Evolutionary conservation across 305 asterid species (phyloP).

Genomic region (Andrographis paniculata): DNA sequence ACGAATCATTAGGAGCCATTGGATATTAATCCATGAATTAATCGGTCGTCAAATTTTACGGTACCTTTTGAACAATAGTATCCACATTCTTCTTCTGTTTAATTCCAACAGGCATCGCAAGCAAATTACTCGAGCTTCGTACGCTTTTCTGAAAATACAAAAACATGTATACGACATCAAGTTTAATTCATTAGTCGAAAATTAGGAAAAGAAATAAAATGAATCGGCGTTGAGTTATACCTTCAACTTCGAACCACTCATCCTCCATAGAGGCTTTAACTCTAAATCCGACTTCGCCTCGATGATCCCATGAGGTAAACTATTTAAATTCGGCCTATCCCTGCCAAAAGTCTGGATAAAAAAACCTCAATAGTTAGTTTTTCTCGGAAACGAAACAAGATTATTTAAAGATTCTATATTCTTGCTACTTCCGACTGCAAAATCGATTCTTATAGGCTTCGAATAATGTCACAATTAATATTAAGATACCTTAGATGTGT

Average conservation of each 20-base stretch:
- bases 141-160: constrained; percentile 39
- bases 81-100: constrained; percentile 80
- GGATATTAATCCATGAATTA: constrained; percentile 7
- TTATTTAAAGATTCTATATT: no score
- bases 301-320: constrained; percentile 77
- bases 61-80: constrained; percentile 67
- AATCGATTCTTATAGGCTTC: not conserved
- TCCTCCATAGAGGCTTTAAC: constrained; percentile 80
- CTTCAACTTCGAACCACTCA: constrained; percentile 59
- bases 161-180: constrained; percentile 6
- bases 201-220: not conserved
- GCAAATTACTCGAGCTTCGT: constrained; percentile 40
- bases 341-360: constrained; percentile 38
- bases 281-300: constrained; percentile 80
- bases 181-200: not conserved
- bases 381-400: no score
- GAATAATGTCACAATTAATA: not conserved
- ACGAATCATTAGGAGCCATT: constrained; percentile 13
- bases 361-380: not conserved
- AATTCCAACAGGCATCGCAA: constrained; percentile 95
- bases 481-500: not conserved
- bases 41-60: no score
- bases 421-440: no score
- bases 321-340: constrained; percentile 32
- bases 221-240: constrained; percentile 18